Conservation (phyloP, 2,329 filamentous ascomycete species). For the Colletotrichum sp. region DNA sequence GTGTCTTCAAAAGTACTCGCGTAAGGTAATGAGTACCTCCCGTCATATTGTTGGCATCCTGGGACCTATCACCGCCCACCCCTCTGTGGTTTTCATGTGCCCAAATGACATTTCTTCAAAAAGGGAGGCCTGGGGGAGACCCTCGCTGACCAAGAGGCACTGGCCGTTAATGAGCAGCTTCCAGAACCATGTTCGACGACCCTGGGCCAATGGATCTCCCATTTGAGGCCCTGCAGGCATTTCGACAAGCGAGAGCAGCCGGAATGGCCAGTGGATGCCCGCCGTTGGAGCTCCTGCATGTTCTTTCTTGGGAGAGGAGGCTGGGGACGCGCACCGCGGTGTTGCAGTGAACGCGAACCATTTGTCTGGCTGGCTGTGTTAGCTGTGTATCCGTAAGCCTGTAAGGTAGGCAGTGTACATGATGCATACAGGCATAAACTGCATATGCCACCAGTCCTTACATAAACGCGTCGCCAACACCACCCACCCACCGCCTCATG, state of each 20-base stretch:
- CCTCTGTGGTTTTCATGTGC: neutral
- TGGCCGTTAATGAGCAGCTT: slow-evolving; percentile 11
- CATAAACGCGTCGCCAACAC: neutral
- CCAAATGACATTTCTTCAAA: neutral
- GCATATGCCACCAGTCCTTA: neutral
- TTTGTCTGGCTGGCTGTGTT: neutral
- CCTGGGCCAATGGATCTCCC: slow-evolving; percentile 10
- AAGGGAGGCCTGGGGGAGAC: neutral
- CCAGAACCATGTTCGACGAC: slow-evolving; percentile 4
- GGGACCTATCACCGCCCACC: slow-evolving; percentile 3
- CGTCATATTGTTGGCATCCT: neutral
- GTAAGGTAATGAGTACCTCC: neutral
- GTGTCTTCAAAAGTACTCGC: neutral
- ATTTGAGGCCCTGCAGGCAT: neutral
- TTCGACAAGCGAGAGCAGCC: slow-evolving; percentile 14
- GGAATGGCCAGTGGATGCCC: neutral
- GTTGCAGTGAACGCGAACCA: neutral
- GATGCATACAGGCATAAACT: neutral
- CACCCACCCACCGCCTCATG: neutral
- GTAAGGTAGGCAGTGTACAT: neutral
- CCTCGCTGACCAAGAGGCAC: neutral
- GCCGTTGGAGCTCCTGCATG: neutral
- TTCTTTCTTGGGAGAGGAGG: neutral
- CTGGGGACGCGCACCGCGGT: neutral
- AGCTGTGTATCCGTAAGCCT: neutral